Evolutionary conservation across 306 rosid species (phyloP), one percentile per base, ranked within the genome.

Genomic region (Rubus idaeus): DNA sequence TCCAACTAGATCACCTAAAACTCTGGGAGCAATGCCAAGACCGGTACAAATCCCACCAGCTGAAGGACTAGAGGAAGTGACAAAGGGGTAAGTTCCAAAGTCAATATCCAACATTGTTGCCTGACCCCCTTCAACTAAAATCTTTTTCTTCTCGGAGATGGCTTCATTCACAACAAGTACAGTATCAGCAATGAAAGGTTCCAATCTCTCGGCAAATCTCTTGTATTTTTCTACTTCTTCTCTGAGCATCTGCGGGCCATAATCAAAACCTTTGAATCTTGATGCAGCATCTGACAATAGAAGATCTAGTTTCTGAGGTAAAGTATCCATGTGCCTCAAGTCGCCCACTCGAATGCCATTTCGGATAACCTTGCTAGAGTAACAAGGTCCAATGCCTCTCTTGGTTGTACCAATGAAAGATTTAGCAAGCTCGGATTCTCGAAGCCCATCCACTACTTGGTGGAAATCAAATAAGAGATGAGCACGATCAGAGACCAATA

Each of bases 1-100:
- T 81, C 99, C 99, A 30, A 95, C 81, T 58, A 95, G 89, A 85
- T 95, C 97, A 68, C 99, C 99, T n/a, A 95, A 1, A 77, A 85
- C 83, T 84, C 90, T 91, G 45, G 99, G 98, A 77, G 99, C 97
- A 64, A 92, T 95, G 55, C 99, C 99, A 76, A 95, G 96, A 84
- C 99, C 98, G 4, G 90, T 91, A 91, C 96, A 95, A 77, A 95
- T 95, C 70, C 99, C 99, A 55, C 99, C 97, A 5, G 98, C 99
- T 5, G 97, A 95, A 50, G 99, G 98, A 83, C 91, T 92, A n/a
- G 99, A 95, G 21, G 99, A 95, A 78, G 97, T 95, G 57, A 95
- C 98, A 84, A 91, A 95, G 12, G 97, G 99, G 69, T 95, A 95
- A 13, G 99, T 95, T 71, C 99, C 99, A 83, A 95, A 95, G 86